Percentiles rank a stretch among this genome's conserved stretches.
These are phyloP conservation scores for Amanita muscaria DNA, from an alignment of 768 basidiomycete genomes.

Conservation along the genomic window DNA sequence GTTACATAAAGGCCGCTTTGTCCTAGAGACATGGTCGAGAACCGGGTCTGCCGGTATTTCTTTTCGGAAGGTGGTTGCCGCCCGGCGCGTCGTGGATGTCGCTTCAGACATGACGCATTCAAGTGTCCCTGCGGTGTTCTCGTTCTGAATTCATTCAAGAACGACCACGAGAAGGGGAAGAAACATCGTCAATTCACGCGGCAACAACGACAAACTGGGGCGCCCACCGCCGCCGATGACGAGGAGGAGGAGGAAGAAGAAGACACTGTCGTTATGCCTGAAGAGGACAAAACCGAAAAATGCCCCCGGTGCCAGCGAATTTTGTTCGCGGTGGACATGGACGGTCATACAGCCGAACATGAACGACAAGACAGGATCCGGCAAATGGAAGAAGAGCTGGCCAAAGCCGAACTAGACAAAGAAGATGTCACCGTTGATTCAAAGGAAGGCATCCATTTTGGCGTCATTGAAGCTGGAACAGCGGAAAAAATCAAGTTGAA, in stretches of 20 bases:
- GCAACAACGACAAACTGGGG: slow-evolving; percentile 10
- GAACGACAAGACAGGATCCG: slow-evolving; percentile 20
- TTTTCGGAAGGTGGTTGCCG: slow-evolving; percentile 20
- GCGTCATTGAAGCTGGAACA: slow-evolving; percentile 25
- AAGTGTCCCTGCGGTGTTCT: slow-evolving; percentile 28
- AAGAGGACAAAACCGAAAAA: slow-evolving; percentile 9
- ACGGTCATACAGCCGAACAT: slow-evolving; percentile 24
- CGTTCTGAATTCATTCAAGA: slow-evolving; percentile 13
- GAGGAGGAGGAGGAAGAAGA: neutral
- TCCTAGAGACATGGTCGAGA: neutral
- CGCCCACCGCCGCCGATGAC: too few species aligned
- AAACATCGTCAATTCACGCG: slow-evolving; percentile 17
- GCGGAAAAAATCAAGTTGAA: slow-evolving; percentile 20
- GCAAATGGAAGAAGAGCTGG: slow-evolving; percentile 25
- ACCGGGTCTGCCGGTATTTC: neutral
- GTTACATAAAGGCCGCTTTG: neutral
- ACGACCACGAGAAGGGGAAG: slow-evolving; percentile 22
- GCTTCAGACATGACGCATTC: slow-evolving; percentile 28
- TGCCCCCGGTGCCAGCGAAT: slow-evolving; percentile 20
- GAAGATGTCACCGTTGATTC: slow-evolving; percentile 33
- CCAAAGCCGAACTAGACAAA: slow-evolving; percentile 38
- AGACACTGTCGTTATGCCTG: neutral
- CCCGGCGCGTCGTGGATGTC: slow-evolving; percentile 20
- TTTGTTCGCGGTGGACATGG: slow-evolving; percentile 16
- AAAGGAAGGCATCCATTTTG: slow-evolving; percentile 37